Evolutionary conservation across 2,329 filamentous ascomycete species (phyloP).

Genomic region (Ophiostoma australiae): DNA sequence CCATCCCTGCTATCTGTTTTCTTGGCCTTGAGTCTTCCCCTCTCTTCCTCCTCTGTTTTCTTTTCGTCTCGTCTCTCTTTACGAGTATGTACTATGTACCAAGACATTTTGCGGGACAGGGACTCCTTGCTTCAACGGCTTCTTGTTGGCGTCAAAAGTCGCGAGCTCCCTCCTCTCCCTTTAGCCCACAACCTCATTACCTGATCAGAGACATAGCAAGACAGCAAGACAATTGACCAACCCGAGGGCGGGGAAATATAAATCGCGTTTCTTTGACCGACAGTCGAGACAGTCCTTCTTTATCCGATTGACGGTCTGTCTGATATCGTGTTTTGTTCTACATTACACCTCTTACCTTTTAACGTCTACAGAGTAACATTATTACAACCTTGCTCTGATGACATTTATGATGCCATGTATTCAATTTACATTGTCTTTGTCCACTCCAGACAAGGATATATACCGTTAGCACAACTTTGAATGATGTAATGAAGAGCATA

Average conservation of each 20-base stretch:
- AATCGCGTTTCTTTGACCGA: background rate
- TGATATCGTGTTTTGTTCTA: background rate
- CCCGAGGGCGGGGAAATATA: background rate
- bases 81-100: background rate
- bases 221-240: background rate
- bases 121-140: conserved; percentile 10
- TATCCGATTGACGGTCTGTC: background rate
- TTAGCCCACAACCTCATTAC: background rate
- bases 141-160: background rate
- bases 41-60: background rate
- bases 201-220: background rate
- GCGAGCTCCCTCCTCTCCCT: background rate
- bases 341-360: background rate
- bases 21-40: background rate
- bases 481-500: background rate
- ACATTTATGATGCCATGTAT: background rate
- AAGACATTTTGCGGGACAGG: background rate
- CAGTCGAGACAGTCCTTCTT: background rate
- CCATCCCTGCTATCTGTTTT: background rate
- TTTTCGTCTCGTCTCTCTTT: background rate
- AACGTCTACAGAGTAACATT: background rate
- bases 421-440: background rate
- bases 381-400: background rate
- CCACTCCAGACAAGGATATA: background rate
- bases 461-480: background rate